Conservation (phyloP, 345 rosid species). For the Sonneratia alba region DNA sequence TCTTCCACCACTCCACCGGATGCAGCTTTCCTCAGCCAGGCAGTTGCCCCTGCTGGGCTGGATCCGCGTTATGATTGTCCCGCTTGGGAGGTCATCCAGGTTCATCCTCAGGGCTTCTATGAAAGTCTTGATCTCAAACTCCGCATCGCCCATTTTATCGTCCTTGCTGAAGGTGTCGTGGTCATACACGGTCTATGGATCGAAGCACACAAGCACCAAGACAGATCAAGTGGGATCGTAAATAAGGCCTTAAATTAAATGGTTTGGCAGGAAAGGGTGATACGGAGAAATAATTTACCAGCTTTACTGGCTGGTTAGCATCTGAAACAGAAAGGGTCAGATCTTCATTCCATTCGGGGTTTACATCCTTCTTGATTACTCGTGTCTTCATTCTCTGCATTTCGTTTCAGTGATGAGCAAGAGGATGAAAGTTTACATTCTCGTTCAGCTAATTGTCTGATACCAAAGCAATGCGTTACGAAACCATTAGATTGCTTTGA, state of each 20-base stretch:
- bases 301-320: conserved; percentile 23
- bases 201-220: too few species aligned
- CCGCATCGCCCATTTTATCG: conserved; percentile 43
- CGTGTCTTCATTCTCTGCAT: conserved; percentile 36
- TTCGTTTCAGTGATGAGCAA: neutral
- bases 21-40: conserved; percentile 27
- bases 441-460: too few species aligned
- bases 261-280: neutral
- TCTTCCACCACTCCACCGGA: conserved; percentile 17
- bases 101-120: conserved; percentile 32
- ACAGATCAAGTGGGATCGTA: too few species aligned
- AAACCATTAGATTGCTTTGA: neutral
- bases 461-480: too few species aligned
- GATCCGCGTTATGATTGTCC: conserved; percentile 21
- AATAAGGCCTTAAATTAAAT: too few species aligned
- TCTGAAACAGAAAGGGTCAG: conserved; percentile 32
- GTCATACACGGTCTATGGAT: conserved; percentile 28
- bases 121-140: conserved; percentile 23
- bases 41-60: conserved; percentile 25
- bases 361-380: conserved; percentile 30
- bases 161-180: conserved; percentile 33
- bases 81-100: conserved; percentile 20
- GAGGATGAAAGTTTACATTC: too few species aligned
- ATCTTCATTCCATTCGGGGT: conserved; percentile 43
- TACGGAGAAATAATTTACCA: conserved; percentile 12